Conservation (phyloP, 495 filamentous ascomycete species). For the Lindgomyces ingoldianus region DNA sequence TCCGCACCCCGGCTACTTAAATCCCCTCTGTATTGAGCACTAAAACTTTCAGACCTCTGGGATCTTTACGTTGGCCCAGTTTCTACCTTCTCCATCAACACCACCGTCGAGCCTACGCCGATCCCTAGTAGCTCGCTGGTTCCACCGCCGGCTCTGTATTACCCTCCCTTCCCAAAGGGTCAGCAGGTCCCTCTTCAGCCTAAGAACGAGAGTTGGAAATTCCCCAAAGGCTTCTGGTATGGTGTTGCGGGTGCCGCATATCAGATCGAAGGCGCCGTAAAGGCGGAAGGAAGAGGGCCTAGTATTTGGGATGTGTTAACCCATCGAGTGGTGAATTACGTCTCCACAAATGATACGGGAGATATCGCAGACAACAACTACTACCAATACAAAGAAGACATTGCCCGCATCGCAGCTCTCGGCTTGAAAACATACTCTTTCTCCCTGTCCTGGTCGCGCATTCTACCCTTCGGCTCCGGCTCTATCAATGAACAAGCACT, state of each 20-base stretch:
- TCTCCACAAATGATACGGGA: slow-evolving; percentile 31
- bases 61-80: slow-evolving; percentile 23
- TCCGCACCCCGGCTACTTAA: too few species aligned
- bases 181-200: slow-evolving; percentile 20
- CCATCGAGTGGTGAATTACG: slow-evolving; percentile 35
- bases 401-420: slow-evolving; percentile 41
- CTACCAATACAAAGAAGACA: slow-evolving; percentile 45
- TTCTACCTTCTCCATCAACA: slow-evolving; percentile 24
- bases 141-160: slow-evolving; percentile 34
- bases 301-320: slow-evolving; percentile 34
- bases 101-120: slow-evolving; percentile 21
- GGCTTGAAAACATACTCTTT: slow-evolving; percentile 41
- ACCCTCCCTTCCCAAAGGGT: slow-evolving; percentile 29
- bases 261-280: slow-evolving; percentile 43
- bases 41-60: slow-evolving; percentile 17
- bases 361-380: slow-evolving; percentile 42
- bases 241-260: slow-evolving; percentile 41
- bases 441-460: slow-evolving; percentile 41
- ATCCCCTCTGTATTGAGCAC: background rate
- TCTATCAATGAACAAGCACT: slow-evolving; percentile 39
- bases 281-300: slow-evolving; percentile 39
- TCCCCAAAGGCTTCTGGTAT: slow-evolving; percentile 39
- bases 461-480: slow-evolving; percentile 41
- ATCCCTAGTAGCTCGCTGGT: slow-evolving; percentile 29
- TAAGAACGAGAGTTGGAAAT: slow-evolving; percentile 28